phyloP scores from a whole-genome alignment of 2,329 filamentous ascomycete genomes.

The Chrysoporthe austroafricana region DNA sequence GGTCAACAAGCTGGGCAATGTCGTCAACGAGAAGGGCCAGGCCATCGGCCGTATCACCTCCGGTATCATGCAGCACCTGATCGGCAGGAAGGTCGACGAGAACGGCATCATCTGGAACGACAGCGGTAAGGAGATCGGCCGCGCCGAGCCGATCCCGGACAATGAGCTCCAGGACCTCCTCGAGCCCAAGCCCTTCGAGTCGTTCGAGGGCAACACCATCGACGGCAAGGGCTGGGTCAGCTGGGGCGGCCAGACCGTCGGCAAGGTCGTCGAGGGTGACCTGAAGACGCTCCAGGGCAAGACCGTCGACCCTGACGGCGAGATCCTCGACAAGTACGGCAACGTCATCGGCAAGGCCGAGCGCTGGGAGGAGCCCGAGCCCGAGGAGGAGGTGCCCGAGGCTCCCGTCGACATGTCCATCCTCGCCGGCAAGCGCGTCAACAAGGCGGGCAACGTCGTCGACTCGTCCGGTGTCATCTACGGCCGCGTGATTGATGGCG shows the following conservation, averaged over 20 bases:
- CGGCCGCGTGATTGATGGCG: constrained; percentile 70
- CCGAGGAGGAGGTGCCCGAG: constrained; percentile 52
- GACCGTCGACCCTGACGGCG: constrained; percentile 69
- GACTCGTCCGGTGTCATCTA: constrained; percentile 59
- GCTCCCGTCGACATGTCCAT: constrained; percentile 57
- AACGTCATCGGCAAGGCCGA: constrained; percentile 70
- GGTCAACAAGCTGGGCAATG: constrained; percentile 63
- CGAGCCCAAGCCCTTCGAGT: constrained; percentile 58
- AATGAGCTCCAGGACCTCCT: constrained; percentile 52
- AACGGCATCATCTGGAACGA: constrained; percentile 75
- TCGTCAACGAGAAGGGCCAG: constrained; percentile 57
- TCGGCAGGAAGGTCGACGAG: constrained; percentile 67
- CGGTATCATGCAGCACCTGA: constrained; percentile 65
- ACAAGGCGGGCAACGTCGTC: constrained; percentile 69
- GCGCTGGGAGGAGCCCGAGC: constrained; percentile 62
- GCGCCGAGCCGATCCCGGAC: constrained; percentile 65
- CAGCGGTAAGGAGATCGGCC: constrained; percentile 68
- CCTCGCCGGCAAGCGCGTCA: constrained; percentile 71
- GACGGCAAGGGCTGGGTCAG: constrained; percentile 57
- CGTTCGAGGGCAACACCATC: constrained; percentile 59
- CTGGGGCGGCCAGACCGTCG: constrained; percentile 58
- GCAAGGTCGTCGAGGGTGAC: constrained; percentile 67
- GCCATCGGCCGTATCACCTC: constrained; percentile 65
- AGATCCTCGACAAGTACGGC: constrained; percentile 68
- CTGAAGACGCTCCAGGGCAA: constrained; percentile 66